These are phyloP conservation scores for Globisporangium mamillatum DNA, from an alignment of 352 stramenopile genomes.

Conservation along the genomic window DNA sequence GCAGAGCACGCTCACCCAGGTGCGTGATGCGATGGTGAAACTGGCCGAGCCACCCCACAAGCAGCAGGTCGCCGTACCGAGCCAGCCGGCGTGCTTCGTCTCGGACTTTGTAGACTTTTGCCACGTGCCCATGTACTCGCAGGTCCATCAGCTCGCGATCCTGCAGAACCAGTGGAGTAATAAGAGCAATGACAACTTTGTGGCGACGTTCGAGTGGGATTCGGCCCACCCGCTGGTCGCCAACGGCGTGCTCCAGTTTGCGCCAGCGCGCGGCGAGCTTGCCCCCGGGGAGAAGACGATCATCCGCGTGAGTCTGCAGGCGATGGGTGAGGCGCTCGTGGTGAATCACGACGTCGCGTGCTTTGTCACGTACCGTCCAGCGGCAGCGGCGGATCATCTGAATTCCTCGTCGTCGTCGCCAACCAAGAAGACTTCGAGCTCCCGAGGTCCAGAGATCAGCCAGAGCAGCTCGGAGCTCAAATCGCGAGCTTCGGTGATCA, in stretches of 20 bases:
- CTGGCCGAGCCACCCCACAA: constrained; percentile 21
- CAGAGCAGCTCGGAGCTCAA: constrained; percentile 11
- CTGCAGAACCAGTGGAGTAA: constrained; percentile 41
- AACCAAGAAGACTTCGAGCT: constrained; percentile 4
- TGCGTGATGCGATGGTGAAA: constrained; percentile 28
- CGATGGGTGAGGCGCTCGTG: constrained; percentile 40
- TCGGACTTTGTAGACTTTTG: constrained; percentile 56
- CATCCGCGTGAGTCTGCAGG: constrained; percentile 48
- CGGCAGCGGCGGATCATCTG: constrained; percentile 1
- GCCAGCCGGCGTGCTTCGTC: constrained; percentile 44
- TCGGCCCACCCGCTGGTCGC: constrained; percentile 45
- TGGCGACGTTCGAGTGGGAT: constrained; percentile 56
- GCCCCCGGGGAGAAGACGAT: constrained; percentile 42
- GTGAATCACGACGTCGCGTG: constrained; percentile 72
- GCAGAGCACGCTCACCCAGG: constrained; percentile 31
- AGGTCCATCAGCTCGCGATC: constrained; percentile 44
- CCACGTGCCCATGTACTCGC: constrained; percentile 54
- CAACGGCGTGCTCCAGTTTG: constrained; percentile 46
- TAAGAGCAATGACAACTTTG: neutral
- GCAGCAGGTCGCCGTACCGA: constrained; percentile 34
- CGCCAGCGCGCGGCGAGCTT: constrained; percentile 47
- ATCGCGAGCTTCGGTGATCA: constrained; percentile 46
- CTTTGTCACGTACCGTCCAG: constrained; percentile 30
- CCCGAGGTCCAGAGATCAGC: neutral
- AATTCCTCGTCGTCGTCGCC: neutral